Conservation (phyloP, 371 early-diverging fungal species). For the Mucor sp. region DNA sequence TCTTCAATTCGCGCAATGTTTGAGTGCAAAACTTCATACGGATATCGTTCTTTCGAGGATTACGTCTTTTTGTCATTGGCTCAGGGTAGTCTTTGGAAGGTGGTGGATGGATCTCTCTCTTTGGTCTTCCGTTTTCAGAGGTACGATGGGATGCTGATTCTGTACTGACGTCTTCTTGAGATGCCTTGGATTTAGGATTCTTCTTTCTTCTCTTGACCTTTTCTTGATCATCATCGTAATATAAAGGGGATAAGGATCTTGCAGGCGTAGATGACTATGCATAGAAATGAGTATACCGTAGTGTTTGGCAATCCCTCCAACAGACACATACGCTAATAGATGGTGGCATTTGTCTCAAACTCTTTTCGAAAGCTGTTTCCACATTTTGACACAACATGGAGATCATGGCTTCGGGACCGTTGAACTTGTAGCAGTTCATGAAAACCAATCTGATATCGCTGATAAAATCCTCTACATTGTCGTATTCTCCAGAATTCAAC, state of each 20-base stretch:
- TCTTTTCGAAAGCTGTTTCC: constrained; percentile 72
- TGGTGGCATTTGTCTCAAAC: constrained; percentile 70
- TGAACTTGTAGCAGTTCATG: constrained; percentile 91
- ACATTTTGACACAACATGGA: constrained; percentile 76
- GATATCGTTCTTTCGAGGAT: constrained; percentile 59
- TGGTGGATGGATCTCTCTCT: constrained; percentile 76
- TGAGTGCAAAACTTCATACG: constrained; percentile 73
- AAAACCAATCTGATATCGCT: constrained; percentile 81
- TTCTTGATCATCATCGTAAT: constrained; percentile 22
- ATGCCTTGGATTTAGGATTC: constrained; percentile 13
- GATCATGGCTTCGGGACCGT: constrained; percentile 78
- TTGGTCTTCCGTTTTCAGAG: constrained; percentile 64
- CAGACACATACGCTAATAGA: constrained; percentile 33
- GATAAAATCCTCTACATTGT: constrained; percentile 67
- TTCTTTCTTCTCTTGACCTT: constrained; percentile 17
- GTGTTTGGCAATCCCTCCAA: background rate
- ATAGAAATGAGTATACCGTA: background rate
- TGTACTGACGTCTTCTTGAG: constrained; percentile 17
- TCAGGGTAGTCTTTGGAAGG: constrained; percentile 57
- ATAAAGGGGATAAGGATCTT: constrained; percentile 21
- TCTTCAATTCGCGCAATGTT: constrained; percentile 78
- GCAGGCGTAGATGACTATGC: constrained; percentile 7
- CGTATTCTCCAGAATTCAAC: constrained; percentile 74
- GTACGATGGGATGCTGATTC: constrained; percentile 15
- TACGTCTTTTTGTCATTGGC: constrained; percentile 42